phyloP scores from a whole-genome alignment of 2,329 filamentous ascomycete species.

The Trichophyton simii region DNA sequence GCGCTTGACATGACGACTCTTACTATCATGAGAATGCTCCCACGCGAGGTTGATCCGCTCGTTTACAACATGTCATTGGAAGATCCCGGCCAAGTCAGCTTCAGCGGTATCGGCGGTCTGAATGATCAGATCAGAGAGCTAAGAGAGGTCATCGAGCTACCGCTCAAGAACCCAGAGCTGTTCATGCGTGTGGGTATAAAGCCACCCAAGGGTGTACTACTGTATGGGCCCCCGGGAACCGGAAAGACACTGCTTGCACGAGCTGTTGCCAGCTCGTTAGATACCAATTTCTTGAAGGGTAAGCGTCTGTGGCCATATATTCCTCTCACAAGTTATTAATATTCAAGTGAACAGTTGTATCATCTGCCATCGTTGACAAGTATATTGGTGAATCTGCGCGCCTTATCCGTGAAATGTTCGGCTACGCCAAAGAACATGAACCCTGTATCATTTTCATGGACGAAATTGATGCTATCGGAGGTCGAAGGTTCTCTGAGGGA shows the following conservation, averaged over 20 bases:
- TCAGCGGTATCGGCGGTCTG: slow-evolving; percentile 90
- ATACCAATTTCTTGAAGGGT: slow-evolving; percentile 98
- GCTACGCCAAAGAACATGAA: slow-evolving; percentile 97
- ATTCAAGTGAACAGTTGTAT: slow-evolving; percentile 59
- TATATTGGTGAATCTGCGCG: slow-evolving; percentile 98
- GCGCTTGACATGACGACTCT: slow-evolving; percentile 98
- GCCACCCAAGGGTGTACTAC: slow-evolving; percentile 88
- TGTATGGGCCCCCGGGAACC: slow-evolving; percentile 93
- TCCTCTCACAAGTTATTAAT: not conserved
- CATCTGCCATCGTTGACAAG: slow-evolving; percentile 97
- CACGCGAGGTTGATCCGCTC: slow-evolving; percentile 91
- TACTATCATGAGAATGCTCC: slow-evolving; percentile 99
- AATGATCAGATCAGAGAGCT: slow-evolving; percentile 98
- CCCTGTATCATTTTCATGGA: slow-evolving; percentile 99
- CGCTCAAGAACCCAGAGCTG: slow-evolving; percentile 95
- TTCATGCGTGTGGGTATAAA: slow-evolving; percentile 97
- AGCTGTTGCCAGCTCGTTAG: slow-evolving; percentile 88
- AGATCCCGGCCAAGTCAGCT: slow-evolving; percentile 94
- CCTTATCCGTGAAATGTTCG: slow-evolving; percentile 98
- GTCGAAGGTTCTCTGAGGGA: slow-evolving; percentile 89
- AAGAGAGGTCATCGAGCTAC: slow-evolving; percentile 92
- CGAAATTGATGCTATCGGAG: slow-evolving; percentile 97
- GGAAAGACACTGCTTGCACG: slow-evolving; percentile 91
- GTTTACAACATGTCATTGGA: slow-evolving; percentile 99
- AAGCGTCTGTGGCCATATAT: slow-evolving; percentile 17